Evolutionary conservation across 371 early-diverging fungal species (phyloP), one percentile per base, ranked within the genome.

Genomic region (Mucor ambiguus): DNA sequence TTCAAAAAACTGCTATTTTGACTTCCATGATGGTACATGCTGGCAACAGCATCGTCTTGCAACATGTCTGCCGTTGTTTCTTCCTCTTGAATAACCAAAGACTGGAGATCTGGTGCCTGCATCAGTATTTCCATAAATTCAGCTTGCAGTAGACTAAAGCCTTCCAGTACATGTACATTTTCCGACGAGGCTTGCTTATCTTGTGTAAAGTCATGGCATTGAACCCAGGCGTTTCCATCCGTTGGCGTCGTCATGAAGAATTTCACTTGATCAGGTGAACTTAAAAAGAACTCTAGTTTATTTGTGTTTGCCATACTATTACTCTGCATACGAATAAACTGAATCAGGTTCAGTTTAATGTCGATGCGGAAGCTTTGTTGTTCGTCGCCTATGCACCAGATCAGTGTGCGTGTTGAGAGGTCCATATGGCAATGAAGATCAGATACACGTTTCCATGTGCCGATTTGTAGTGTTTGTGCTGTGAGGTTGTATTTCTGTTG

Each of bases 191-290:
- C 90, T 74, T 90, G 89, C 66, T 77, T 80, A 63, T 81, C 81
- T 62, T 90, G 89, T 2, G 90, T 91, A 64, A 91, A 91, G 75
- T 91, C 92, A 28, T 83, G 81, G 69, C 90, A 89, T 61, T 84
- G 85, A 14, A 83, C 81, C 88, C 90, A 90, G 26, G 33, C 24
- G 4, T 52, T 22, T 20, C 44, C 61, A 20, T 81, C 76, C 44
- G 22, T 16, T 4, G 58, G 55, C 18, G 35, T 43, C 2, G 70
- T 66, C 85, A 89, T 85, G 67, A 74, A 89, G 72, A 87, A 87
- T 32, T 76, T 75, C 6, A 76, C 49, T 22, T 58, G 43, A 1
- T 61, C 58, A 10, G 75, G 75, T 24, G 65, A 58, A 5, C 44
- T 68, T 9, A 71, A 18, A n/a, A 54, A 65, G 57, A 71, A 58